Base-by-base conservation (phyloP, 2,329 filamentous ascomycete genomes). In the Aureobasidium sp. region DNA sequence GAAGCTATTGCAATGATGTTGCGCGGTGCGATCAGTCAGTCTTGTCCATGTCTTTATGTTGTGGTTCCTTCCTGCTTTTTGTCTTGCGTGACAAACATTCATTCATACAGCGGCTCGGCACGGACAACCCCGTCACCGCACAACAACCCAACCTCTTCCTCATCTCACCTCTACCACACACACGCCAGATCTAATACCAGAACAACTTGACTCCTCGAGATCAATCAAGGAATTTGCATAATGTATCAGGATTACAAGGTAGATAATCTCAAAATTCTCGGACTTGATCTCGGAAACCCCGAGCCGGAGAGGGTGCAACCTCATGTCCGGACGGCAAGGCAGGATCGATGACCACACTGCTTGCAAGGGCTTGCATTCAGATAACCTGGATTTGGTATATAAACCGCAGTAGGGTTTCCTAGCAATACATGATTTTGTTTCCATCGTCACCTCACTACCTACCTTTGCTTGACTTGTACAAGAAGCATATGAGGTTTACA, bases 321-420 rank as follows among this genome's bases (percentile, higher is more conserved):
- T 44, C 41, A 44, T 57, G 41, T 57, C 53, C 39, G 41, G 12
- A n/a, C 39, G 39, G 39, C 17, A 45, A 47, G 34, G 34, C 29
- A 47, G 27, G 27, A 57, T 57, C 53, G 53, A 57, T 57, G 53
- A 57, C 53, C 53, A 47, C 53, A 57, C 53, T 57, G n/a, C 27
- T 17, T 57, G 41, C 53, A 57, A 5, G 36, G 5, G 22, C 22
- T 9, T 57, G 36, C 36, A 25, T 42, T 41, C 15, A 25, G 29
- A 36, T 25, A 12, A 34, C 11, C 8, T 45, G 12, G 8, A 36
- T n/a, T 36, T 36, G 48, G 6, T 17, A 22, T 52, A 52, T 52
- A 52, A 39, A 25, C 6, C 20, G 5, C 36, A 3, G 34, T 52
- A 52, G 34, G 34, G 39, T 29, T 31, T 9, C 14, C 5, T 34